Percentiles rank a stretch among this genome's conserved stretches.
phyloP scores from a whole-genome alignment of 805 yeast species.

The Cyberlindnera xylosilytica region DNA sequence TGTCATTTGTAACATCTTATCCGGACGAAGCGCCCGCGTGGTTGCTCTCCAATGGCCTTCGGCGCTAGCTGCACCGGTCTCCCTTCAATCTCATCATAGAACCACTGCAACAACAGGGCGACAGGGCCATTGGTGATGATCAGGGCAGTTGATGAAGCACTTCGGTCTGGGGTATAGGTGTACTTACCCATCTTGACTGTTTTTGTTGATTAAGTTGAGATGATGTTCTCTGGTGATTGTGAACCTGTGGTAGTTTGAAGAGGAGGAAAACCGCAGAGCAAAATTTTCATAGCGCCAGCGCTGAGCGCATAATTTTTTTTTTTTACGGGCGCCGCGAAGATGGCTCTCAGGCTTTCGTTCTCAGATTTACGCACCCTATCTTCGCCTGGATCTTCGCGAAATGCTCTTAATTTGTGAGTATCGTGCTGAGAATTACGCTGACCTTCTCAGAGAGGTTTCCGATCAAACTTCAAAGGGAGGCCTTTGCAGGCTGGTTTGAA shows the following conservation, averaged over 20 bases:
- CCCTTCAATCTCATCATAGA: too few species aligned
- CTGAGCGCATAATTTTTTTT: neutral
- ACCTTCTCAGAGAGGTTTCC: too few species aligned
- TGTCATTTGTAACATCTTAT: neutral
- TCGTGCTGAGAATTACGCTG: neutral
- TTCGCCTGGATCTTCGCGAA: neutral
- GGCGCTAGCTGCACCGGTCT: neutral
- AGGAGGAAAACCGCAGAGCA: constrained; percentile 9
- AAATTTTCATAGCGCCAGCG: constrained; percentile 14
- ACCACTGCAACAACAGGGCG: neutral
- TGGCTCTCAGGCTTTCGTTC: neutral
- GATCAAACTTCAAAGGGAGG: too few species aligned
- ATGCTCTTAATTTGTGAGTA: neutral
- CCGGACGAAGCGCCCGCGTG: neutral
- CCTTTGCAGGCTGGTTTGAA: too few species aligned
- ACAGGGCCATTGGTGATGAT: too few species aligned
- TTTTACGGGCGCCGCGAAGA: neutral
- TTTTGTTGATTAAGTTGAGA: constrained; percentile 17
- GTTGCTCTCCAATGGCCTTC: neutral
- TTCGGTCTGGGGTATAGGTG: neutral
- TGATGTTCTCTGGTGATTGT: constrained; percentile 12
- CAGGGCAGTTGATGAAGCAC: too few species aligned
- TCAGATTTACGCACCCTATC: neutral
- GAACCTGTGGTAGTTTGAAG: neutral
- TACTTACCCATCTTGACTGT: constrained; percentile 30